Percentiles rank a stretch among this genome's conserved stretches.
phyloP scores from a whole-genome alignment of 2,329 filamentous ascomycete species.

The Macrophomina tecta region DNA sequence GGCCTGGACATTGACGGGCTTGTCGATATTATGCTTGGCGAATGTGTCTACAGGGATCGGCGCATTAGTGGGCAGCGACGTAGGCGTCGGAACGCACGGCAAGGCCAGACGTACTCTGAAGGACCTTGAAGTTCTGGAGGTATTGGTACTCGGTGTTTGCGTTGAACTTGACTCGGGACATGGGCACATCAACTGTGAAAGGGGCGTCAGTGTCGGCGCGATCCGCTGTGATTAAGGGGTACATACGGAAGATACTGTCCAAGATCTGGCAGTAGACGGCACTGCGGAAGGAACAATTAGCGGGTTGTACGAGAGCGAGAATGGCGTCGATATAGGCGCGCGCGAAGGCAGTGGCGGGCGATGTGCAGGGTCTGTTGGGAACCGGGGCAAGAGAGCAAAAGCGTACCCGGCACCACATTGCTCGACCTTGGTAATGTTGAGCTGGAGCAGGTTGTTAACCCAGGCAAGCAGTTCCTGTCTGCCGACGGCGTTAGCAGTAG shows the following conservation, averaged over 20 bases:
- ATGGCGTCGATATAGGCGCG: not conserved
- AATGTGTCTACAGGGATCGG: constrained; percentile 70
- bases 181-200: constrained; percentile 77
- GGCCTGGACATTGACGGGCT: constrained; percentile 83
- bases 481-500: constrained; percentile 28
- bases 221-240: constrained; percentile 11
- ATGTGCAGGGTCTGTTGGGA: constrained; percentile 30
- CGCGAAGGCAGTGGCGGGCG: not conserved
- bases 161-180: constrained; percentile 97
- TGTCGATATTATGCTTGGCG: constrained; percentile 84
- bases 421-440: constrained; percentile 98
- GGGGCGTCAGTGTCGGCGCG: constrained; percentile 8
- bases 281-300: constrained; percentile 54
- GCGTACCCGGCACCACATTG: constrained; percentile 96
- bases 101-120: constrained; percentile 74
- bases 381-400: constrained; percentile 32
- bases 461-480: constrained; percentile 97
- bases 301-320: not conserved
- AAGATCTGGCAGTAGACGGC: constrained; percentile 97
- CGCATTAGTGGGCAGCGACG: constrained; percentile 18
- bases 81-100: not conserved
- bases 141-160: constrained; percentile 97
- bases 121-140: constrained; percentile 96
- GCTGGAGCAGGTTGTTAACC: constrained; percentile 96
- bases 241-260: constrained; percentile 89